Base-by-base conservation (phyloP, 2,329 filamentous ascomycete genomes). In the Aspergillus texensis region DNA sequence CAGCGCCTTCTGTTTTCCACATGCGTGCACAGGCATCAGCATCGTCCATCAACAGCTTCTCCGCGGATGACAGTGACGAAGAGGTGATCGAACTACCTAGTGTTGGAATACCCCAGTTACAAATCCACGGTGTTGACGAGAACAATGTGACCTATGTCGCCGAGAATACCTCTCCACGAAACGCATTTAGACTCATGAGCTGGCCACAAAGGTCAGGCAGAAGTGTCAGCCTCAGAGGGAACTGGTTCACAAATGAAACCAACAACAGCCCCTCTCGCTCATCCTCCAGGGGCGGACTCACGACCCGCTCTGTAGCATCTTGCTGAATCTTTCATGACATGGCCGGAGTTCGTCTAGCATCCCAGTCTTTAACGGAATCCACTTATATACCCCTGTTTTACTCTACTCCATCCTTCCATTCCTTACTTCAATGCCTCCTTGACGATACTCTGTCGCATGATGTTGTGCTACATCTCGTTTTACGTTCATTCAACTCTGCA, bases 51-150 rank as follows among this genome's bases (percentile, higher is more conserved):
- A 65, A 69, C 10, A 68, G 70, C 55, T 63, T 67, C 46, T 70
- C 70, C 2, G 60, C 60, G 8, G 72, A 75, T 34, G 72, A 76
- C 12, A 72, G 70, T 6, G 75, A 78, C 52, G 75, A 78, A 50
- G 75, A 77, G 14, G 72, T 78, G 54, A 73, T 77, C 48, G 72
- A 77, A 6, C 70, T 78, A 11, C 76, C 76, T 16, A 75, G 70
- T 34, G 64, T 72, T 12, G 67, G 36, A 6, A 63, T 65, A 1
- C 74, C 71, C 4, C 67, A 67, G 8, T 68, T 75, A 4, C 72
- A 73, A 39, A 72, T 77, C 52, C 72, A 75, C 32, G 71, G 71
- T 14, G 71, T 77, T 21, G 74, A 78, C 50, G 68, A 73, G 34
- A 76, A 78, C 57, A 76, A 76, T 50, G 73, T 76, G 21, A 68